These are phyloP conservation scores for Berkeleyomyces rouxiae DNA, from an alignment of 2,329 filamentous ascomycete genomes.

Conservation along the genomic window DNA sequence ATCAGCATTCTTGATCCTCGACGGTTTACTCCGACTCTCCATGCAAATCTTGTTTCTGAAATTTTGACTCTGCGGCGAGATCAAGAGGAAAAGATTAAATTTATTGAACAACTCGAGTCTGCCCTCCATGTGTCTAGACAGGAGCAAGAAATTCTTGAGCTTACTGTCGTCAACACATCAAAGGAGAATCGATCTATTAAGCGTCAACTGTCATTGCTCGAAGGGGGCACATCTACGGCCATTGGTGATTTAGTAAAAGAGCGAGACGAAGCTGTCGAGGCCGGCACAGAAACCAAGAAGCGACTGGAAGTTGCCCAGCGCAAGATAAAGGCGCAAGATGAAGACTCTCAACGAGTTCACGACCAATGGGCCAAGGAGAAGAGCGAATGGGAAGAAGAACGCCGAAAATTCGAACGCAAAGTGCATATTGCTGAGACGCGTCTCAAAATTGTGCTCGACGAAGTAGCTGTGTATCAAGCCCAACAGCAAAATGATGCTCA, in stretches of 20 bases:
- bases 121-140: slow-evolving; percentile 52
- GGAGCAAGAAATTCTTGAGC: slow-evolving; percentile 57
- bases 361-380: slow-evolving; percentile 72
- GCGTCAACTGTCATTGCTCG: slow-evolving; percentile 69
- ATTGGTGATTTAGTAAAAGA: slow-evolving; percentile 71
- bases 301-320: slow-evolving; percentile 66
- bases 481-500: slow-evolving; percentile 27
- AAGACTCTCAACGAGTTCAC: slow-evolving; percentile 64
- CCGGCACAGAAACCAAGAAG: slow-evolving; percentile 52
- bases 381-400: slow-evolving; percentile 69
- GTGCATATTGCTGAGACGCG: slow-evolving; percentile 81
- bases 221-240: slow-evolving; percentile 75
- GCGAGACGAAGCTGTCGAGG: slow-evolving; percentile 66
- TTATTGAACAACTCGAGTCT: slow-evolving; percentile 72
- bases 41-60: slow-evolving; percentile 87
- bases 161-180: slow-evolving; percentile 41
- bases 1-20: slow-evolving; percentile 70
- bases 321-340: slow-evolving; percentile 61
- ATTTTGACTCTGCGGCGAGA: slow-evolving; percentile 77
- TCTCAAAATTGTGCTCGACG: slow-evolving; percentile 68
- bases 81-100: slow-evolving; percentile 72
- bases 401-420: slow-evolving; percentile 64
- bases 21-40: slow-evolving; percentile 84
- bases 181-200: slow-evolving; percentile 71
- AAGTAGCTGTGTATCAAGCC: slow-evolving; percentile 57